Evolutionary conservation across 2,329 filamentous ascomycete species (phyloP), one percentile per base, ranked within the genome.

Genomic region (Emericellopsis cladophorae): DNA sequence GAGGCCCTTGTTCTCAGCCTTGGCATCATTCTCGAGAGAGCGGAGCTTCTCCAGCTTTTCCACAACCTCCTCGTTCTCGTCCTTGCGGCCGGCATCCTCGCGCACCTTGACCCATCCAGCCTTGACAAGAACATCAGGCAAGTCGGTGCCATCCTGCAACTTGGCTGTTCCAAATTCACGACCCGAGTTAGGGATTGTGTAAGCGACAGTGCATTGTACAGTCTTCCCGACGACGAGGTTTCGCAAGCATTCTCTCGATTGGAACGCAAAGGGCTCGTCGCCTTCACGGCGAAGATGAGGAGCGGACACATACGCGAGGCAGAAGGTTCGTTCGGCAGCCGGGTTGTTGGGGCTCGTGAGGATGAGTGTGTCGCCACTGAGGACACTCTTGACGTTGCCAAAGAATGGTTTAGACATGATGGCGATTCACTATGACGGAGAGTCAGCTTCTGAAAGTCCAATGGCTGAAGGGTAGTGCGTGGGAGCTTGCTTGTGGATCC

Each of bases 101-200:
- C 92, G 80, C 45, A 98, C 75, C 65, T 92, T 94, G 47, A 88
- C 67, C 88, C 89, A 95, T 49, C 92, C 92, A 53, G 88, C 85
- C 55, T 86, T 80, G 48, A 96, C 78, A 43, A 84, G 74, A 46
- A 84, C 77, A 48, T 96, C 88, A 15, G 92, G 89, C 39, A 98
- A 63, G 42, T 76, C 68, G 26, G 77, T 77, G 39, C 87, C 87
- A 53, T 86, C 82, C 46, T 82, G 79, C 40, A 95, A 70, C 47
- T 76, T 75, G 45, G 87, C 80, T 47, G 79, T 74, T 48, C 90
- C 92, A 56, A 95, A 98, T 57, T 98, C 90, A 50, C 88, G 81
- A 47, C 85, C 81, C 35, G 79, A 83, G 42, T 79, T 83, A 14
- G 90, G 88, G 45, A 96, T 83, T 45, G 82, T 85, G 66, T 98